A percentile compares a stretch with the other conserved stretches of the same genome.
These are phyloP conservation scores for Spathaspora boniae DNA, from an alignment of 805 yeast species.

Conservation along the genomic window DNA sequence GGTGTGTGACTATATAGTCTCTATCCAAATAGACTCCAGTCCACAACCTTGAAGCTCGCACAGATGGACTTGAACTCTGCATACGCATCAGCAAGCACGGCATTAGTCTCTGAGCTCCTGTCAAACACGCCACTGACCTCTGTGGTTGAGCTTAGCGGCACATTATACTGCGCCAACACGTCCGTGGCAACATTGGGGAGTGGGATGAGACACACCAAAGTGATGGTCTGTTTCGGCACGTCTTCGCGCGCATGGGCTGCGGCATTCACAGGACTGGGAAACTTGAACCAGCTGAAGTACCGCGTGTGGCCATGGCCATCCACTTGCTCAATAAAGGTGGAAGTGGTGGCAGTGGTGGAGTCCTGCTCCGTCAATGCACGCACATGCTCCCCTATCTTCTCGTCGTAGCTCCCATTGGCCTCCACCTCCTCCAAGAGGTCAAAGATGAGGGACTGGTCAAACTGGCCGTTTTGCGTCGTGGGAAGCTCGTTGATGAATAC, in stretches of 20 bases:
- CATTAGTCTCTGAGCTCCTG: not conserved
- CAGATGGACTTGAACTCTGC: conserved; percentile 22
- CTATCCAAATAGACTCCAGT: conserved; percentile 46
- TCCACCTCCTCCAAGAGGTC: conserved; percentile 58
- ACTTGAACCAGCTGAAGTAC: conserved; percentile 4
- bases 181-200: conserved; percentile 54
- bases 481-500: conserved; percentile 56
- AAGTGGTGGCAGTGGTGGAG: conserved; percentile 31
- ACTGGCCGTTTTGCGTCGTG: not conserved
- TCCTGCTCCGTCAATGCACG: no score
- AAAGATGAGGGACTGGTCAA: conserved; percentile 56
- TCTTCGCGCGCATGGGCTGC: no score
- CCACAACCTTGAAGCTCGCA: conserved; percentile 33
- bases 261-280: no score
- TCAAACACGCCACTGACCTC: conserved; percentile 7
- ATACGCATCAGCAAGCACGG: conserved; percentile 11
- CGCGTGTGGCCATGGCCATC: conserved; percentile 1
- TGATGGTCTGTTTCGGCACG: conserved; percentile 18
- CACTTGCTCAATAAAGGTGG: conserved; percentile 9
- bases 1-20: not conserved
- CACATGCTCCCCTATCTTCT: conserved; percentile 52
- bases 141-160: conserved; percentile 36
- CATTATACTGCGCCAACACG: conserved; percentile 55
- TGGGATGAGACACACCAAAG: conserved; percentile 58
- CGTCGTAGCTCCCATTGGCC: conserved; percentile 23